Evolutionary conservation across 2,329 filamentous ascomycete species (phyloP).

Genomic region (Claviceps africana): DNA sequence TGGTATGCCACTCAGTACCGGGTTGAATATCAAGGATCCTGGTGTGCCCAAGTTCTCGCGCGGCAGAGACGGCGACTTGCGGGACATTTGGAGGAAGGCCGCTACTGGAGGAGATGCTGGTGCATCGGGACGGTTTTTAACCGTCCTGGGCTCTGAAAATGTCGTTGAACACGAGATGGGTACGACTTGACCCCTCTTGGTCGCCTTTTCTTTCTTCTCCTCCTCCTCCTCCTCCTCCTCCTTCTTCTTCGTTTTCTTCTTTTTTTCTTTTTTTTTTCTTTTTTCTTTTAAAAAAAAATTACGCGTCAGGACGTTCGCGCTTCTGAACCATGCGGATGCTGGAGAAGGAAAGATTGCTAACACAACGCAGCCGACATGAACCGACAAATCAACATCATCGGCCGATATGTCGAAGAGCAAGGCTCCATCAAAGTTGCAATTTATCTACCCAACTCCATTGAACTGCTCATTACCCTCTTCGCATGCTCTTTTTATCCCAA

Average conservation of each 20-base stretch:
- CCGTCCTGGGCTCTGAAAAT: conserved; percentile 62
- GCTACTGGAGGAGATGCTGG: conserved; percentile 51
- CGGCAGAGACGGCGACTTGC: conserved; percentile 76
- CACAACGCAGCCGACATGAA: conserved; percentile 49
- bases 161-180: conserved; percentile 57
- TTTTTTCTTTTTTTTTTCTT: not conserved
- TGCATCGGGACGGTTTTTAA: conserved; percentile 59
- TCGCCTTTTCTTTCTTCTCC: too few species aligned
- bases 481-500: conserved; percentile 76
- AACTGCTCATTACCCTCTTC: conserved; percentile 70
- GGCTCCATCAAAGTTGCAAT: conserved; percentile 68
- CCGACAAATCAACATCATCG: conserved; percentile 76
- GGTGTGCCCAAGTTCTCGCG: conserved; percentile 69
- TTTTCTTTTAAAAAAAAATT: not conserved
- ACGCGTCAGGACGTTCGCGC: not conserved
- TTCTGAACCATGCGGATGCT: not conserved
- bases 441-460: conserved; percentile 85
- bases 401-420: conserved; percentile 58
- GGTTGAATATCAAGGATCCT: conserved; percentile 69
- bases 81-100: conserved; percentile 76
- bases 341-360: conserved; percentile 3
- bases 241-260: not conserved
- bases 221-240: not conserved
- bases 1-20: conserved; percentile 64
- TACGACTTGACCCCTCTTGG: conserved; percentile 14